Conservation (phyloP, 768 basidiomycete genomes). For the Collybia nuda region DNA sequence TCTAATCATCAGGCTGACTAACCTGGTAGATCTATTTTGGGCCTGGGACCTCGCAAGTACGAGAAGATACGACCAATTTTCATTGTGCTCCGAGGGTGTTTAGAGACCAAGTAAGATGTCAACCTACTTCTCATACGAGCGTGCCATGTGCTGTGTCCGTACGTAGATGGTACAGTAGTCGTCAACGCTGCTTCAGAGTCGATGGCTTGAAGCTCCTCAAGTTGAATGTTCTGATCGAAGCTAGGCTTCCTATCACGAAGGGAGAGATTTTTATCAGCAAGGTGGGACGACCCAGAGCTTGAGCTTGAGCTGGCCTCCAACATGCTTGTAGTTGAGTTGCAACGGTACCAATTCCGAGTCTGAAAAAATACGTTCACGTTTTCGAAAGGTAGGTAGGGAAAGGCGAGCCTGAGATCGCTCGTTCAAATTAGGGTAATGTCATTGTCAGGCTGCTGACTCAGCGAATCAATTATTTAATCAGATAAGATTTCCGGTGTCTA, state of each 20-base stretch:
- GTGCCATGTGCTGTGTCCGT: constrained; percentile 16
- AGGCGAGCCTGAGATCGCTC: not conserved
- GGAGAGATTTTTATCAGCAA: not conserved
- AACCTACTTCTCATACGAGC: constrained; percentile 15
- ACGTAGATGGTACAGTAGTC: not conserved
- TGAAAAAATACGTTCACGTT: not conserved
- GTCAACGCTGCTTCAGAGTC: constrained; percentile 13
- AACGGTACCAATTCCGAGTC: not conserved
- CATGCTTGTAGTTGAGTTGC: constrained; percentile 4
- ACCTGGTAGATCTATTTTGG: constrained; percentile 53
- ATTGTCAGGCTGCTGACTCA: not conserved
- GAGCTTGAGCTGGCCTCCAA: constrained; percentile 10
- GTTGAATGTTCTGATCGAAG: constrained; percentile 3
- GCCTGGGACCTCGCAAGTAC: constrained; percentile 62
- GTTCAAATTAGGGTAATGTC: too few species aligned
- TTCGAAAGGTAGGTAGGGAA: too few species aligned
- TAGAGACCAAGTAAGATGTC: not conserved
- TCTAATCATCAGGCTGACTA: constrained; percentile 12
- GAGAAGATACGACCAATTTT: constrained; percentile 16
- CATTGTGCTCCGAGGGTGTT: constrained; percentile 16
- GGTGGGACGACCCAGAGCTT: constrained; percentile 11
- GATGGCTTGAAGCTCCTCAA: constrained; percentile 7
- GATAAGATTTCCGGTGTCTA: not conserved
- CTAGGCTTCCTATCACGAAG: constrained; percentile 1
- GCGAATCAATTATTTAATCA: not conserved